Base-by-base conservation (phyloP, 768 basidiomycete species). In the Termitomyces sp. region DNA sequence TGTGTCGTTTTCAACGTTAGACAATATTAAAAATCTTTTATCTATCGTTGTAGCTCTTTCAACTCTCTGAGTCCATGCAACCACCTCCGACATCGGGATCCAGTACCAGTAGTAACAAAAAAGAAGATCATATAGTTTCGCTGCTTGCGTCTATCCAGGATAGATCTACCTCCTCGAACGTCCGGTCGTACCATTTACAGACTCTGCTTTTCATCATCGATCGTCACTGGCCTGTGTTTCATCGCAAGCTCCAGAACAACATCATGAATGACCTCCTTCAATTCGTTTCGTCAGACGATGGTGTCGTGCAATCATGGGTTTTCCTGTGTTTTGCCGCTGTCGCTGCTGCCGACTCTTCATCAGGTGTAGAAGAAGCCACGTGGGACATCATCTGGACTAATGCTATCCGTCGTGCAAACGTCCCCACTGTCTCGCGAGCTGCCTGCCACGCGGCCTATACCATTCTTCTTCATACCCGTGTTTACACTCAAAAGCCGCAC, bases 301-400 rank as follows among this genome's bases (percentile, higher is more conserved):
- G 77, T 0, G 67, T 70, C 3, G 73, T 90, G 1, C 95, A 96
- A 66, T 87, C 86, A 2, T 98, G 95, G 95, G 79, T 87, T 1
- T 91, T 96, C 66, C 65, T 96, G 33, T 90, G 86, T 67, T 75
- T 94, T 46, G 88, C 90, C 14, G 84, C 89, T 8, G 79, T 96
- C 40, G 86, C 87, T 2, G 70, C 79, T 63, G 76, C 81, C 5
- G 63, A 65, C 16, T 69, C 65, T 32, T 58, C 53, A 14, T 20
- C 47, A 0, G 26, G 46, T 41, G 30, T 53, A 36, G 9, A 28
- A 41, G 56, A 60, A 38, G 49, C 28, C 0, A 79, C 76, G n/a
- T 96, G 93, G 93, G 85, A 88, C 63, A 75, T 82, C 7, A 77
- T 95, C 32, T 98, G 93, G 95, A 82, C 85, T 2, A 85, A 91